Evolutionary conservation across 805 yeast genomes (phyloP).

Genomic region (Ogataea degrootiae): DNA sequence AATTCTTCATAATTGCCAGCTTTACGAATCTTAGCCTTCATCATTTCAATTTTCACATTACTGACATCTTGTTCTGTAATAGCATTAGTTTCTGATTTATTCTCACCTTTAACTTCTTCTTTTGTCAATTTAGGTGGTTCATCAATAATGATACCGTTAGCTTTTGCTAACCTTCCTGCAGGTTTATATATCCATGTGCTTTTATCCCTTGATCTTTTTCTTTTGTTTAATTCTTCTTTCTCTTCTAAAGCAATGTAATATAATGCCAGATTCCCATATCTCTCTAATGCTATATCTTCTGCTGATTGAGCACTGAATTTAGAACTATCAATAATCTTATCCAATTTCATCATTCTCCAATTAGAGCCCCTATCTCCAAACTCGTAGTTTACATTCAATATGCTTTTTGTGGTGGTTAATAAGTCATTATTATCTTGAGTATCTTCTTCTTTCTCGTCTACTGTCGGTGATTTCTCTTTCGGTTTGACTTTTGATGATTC

Average conservation of each 20-base stretch:
- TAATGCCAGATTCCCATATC: slow-evolving; percentile 23
- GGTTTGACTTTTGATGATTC: neutral
- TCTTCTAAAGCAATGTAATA: slow-evolving; percentile 33
- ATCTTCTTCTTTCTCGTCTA: neutral
- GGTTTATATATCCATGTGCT: slow-evolving; percentile 23
- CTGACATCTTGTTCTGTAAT: slow-evolving; percentile 18
- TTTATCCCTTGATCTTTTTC: slow-evolving; percentile 11
- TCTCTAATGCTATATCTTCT: slow-evolving; percentile 25
- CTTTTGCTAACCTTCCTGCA: slow-evolving; percentile 17
- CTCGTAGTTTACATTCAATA: slow-evolving; percentile 23
- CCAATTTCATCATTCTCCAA: slow-evolving; percentile 36
- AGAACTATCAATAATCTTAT: slow-evolving; percentile 19
- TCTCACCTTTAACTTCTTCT: neutral
- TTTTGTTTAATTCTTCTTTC: slow-evolving; percentile 23
- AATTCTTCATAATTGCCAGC: slow-evolving; percentile 20
- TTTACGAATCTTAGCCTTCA: slow-evolving; percentile 31
- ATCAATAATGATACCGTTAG: slow-evolving; percentile 11
- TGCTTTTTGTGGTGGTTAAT: neutral
- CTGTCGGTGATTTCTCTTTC: neutral
- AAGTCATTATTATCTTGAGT: neutral
- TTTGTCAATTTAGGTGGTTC: neutral
- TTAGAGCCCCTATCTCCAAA: slow-evolving; percentile 35
- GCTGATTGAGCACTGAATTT: slow-evolving; percentile 10
- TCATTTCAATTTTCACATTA: slow-evolving; percentile 27
- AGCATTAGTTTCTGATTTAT: neutral